phyloP scores from a whole-genome alignment of 768 basidiomycete species.

The Kwoniella mangroviensis region DNA sequence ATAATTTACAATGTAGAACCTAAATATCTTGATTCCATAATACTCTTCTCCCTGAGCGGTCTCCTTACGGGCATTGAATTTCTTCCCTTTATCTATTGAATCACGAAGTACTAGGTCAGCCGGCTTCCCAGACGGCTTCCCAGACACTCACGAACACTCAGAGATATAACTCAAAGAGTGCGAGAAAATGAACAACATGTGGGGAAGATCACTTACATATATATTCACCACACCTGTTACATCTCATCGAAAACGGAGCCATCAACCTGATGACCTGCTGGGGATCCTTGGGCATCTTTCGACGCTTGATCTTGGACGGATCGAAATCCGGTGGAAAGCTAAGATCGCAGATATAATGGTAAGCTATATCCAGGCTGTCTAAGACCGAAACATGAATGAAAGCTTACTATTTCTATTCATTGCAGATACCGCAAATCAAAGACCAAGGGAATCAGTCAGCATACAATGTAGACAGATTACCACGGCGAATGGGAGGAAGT shows the following conservation, averaged over 20 bases:
- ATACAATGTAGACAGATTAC: not conserved
- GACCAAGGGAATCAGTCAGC: constrained; percentile 15
- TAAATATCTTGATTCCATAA: constrained; percentile 82
- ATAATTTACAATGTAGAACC: constrained; percentile 56
- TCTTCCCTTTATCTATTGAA: constrained; percentile 86
- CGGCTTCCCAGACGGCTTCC: no score
- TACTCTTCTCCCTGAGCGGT: constrained; percentile 97
- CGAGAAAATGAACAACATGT: no score
- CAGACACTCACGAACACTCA: no score
- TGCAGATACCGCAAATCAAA: not conserved
- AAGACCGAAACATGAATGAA: not conserved
- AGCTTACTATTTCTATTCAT: constrained; percentile 38
- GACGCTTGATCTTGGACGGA: constrained; percentile 89
- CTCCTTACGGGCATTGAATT: constrained; percentile 98
- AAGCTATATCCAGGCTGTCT: not conserved
- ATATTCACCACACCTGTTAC: constrained; percentile 93
- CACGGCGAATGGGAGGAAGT: not conserved
- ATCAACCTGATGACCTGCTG: constrained; percentile 98
- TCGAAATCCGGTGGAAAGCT: constrained; percentile 95
- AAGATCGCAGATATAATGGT: not conserved
- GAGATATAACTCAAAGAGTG: no score
- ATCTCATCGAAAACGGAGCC: constrained; percentile 96
- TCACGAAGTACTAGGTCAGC: constrained; percentile 3
- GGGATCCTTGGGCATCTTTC: constrained; percentile 87
- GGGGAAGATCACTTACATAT: constrained; percentile 60